Conservation (phyloP, 1,284 basidiomycete genomes). For the Caloboletus firmus region DNA sequence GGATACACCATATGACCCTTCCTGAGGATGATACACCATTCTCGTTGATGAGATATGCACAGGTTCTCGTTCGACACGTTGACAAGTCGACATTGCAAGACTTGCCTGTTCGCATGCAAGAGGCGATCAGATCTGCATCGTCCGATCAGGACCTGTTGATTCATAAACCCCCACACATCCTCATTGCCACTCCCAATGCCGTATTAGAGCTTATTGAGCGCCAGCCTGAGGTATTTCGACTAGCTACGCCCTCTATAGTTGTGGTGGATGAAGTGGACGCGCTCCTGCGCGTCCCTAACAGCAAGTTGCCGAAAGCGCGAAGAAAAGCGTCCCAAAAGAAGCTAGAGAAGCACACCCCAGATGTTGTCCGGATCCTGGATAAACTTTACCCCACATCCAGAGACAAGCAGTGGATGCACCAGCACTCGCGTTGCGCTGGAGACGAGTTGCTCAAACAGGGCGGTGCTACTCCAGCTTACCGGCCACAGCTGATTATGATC, state of each 20-base stretch:
- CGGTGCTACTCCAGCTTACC: constrained; percentile 21
- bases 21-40: constrained; percentile 31
- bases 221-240: constrained; percentile 44
- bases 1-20: constrained; percentile 58
- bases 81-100: constrained; percentile 33
- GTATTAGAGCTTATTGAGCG: constrained; percentile 53
- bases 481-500: constrained; percentile 63
- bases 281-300: constrained; percentile 51
- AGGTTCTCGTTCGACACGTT: constrained; percentile 55
- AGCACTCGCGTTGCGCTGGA: not conserved
- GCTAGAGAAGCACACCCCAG: constrained; percentile 52
- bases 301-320: constrained; percentile 34
- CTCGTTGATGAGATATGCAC: constrained; percentile 46
- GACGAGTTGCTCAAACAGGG: constrained; percentile 6
- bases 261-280: constrained; percentile 77
- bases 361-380: constrained; percentile 59
- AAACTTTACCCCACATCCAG: constrained; percentile 42
- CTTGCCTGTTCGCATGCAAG: constrained; percentile 32
- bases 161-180: constrained; percentile 56
- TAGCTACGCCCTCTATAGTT: constrained; percentile 52
- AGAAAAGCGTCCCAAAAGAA: constrained; percentile 37
- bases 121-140: constrained; percentile 36
- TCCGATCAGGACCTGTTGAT: constrained; percentile 42
- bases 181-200: constrained; percentile 71
- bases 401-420: not conserved